Conservation (phyloP, 495 filamentous ascomycete species). For the Coniosporium apollinis region DNA sequence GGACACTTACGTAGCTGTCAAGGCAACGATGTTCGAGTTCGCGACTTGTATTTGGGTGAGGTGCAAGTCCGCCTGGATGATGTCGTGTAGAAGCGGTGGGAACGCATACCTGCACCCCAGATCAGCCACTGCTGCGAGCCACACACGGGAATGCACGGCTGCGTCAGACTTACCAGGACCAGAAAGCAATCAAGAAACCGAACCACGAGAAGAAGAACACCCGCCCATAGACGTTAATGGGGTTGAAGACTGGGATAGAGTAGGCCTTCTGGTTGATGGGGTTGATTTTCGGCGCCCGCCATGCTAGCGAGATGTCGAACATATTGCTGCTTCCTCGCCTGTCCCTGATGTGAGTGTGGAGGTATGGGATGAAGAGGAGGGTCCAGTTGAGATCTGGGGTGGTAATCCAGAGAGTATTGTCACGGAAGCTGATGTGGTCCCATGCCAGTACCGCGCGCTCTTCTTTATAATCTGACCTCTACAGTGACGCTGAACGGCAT, state of each 20-base stretch:
- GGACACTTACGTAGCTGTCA: constrained; percentile 62
- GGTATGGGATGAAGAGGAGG: no score
- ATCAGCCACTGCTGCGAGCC: background rate
- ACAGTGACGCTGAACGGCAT: no score
- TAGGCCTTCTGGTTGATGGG: constrained; percentile 38
- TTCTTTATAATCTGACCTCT: no score
- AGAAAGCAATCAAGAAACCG: constrained; percentile 91
- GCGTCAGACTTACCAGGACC: constrained; percentile 51
- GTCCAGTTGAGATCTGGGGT: no score
- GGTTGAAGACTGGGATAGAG: constrained; percentile 68
- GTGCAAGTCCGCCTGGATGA: constrained; percentile 44
- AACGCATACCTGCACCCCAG: constrained; percentile 18
- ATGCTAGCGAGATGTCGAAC: constrained; percentile 14
- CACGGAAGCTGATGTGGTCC: no score
- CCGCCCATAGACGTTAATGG: constrained; percentile 63
- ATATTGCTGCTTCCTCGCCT: no score
- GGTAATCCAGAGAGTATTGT: no score
- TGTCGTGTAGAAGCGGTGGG: constrained; percentile 22
- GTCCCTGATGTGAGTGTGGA: no score
- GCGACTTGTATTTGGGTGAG: constrained; percentile 57
- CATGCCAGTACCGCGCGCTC: no score
- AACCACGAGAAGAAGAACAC: constrained; percentile 93
- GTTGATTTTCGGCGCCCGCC: constrained; percentile 22
- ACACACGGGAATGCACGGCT: background rate
- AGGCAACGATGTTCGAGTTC: constrained; percentile 84